Evolutionary conservation across 2,329 filamentous ascomycete species (phyloP), one percentile per base, ranked within the genome.

Genomic region (Penicillium psychrosexuale): DNA sequence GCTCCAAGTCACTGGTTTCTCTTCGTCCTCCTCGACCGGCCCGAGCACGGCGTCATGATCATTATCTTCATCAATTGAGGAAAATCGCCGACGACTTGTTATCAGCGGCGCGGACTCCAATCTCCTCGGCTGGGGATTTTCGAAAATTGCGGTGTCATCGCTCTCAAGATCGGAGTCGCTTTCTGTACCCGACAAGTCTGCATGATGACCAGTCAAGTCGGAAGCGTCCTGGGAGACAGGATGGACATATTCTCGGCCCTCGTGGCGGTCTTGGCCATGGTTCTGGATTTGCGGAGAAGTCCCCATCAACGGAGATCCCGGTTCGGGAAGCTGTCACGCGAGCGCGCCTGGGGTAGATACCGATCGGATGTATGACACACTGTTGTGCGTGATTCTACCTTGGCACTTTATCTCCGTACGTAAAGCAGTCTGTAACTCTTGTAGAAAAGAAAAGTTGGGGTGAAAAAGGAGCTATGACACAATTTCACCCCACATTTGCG

Each of bases 1-100:
- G 38, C 76, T 76, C 90, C 89, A 94, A 56, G 85, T 82, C 22
- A 88, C 82, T 0, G 79, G 77, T 30, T 78, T 74, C 43, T 77
- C 72, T 56, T 65, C 62, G 24, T 47, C 43, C 9, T 30, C 44
- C 8, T 37, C 37, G 7, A 51, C 36, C 27, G 56, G 9, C 2
- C 34, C 45, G 1, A 57, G 48, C 17, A 62, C 53, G 7, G 52
- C 48, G 9, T 61, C 57, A 24, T 43, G 22, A 40, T 63, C 60
- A 31, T 60, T 47, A 37, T 64, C 40, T n/a, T 54, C 57, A 3
- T 60, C 56, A 8, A 61, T 58, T 15, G 62, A 58, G 9, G 17
- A 7, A 49, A 62, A 61, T 24, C 54, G 57, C 5, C 51, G 55
- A 9, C 51, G 38, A 5, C 45, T 40, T 34, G 52, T 56, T 44